phyloP scores from a whole-genome alignment of 768 basidiomycete species.

The Tulasnella calospora region DNA sequence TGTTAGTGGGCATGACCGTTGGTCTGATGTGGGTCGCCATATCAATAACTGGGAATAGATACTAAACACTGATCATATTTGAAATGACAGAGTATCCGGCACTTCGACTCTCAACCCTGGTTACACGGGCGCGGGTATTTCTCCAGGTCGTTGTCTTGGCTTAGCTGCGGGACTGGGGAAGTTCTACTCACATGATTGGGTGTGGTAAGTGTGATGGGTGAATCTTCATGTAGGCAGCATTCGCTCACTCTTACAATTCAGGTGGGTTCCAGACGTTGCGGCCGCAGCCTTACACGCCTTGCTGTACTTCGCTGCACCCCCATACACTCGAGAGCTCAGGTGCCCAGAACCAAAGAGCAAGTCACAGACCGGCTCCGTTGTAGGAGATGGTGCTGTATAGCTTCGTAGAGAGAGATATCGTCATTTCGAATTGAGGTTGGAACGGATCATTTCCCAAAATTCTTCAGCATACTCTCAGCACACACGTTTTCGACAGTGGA shows the following conservation, averaged over 20 bases:
- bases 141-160: conserved; percentile 12
- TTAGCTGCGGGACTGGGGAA: neutral
- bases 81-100: neutral
- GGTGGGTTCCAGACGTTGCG: conserved; percentile 20
- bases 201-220: neutral
- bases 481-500: neutral
- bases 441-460: neutral
- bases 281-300: conserved; percentile 1
- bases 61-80: neutral
- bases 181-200: conserved; percentile 13
- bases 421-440: neutral
- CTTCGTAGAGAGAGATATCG: neutral
- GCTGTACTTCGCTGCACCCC: conserved; percentile 1
- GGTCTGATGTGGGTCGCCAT: conserved; percentile 2
- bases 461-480: neutral
- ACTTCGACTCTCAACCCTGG: conserved; percentile 16
- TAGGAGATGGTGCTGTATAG: neutral
- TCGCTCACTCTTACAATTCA: neutral
- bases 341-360: neutral
- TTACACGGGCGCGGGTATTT: conserved; percentile 13
- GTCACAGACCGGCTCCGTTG: neutral
- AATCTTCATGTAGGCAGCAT: neutral
- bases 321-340: conserved; percentile 8
- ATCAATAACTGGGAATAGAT: neutral
- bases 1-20: neutral